Base-by-base conservation (phyloP, 2,329 filamentous ascomycete species). In the Aspergillus brunneoviolaceus region DNA sequence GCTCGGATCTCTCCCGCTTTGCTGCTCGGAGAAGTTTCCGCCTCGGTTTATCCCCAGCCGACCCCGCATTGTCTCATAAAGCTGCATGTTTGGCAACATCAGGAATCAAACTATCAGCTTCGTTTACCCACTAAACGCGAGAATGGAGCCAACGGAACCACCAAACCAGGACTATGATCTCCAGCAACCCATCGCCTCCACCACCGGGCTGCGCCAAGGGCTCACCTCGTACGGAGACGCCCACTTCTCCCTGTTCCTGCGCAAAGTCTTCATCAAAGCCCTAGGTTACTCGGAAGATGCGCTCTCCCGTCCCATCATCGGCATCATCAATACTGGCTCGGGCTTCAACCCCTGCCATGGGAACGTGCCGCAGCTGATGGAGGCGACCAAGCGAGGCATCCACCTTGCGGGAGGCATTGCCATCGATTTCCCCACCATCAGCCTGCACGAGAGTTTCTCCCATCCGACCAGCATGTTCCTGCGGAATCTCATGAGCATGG, bases 251-350 rank as follows among this genome's bases (percentile, higher is more conserved):
- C 81, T 91, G 1, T 91, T 91, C 69, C 80, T 91, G 0, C 83
- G 89, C 25, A 91, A 91, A 69, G 88, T 87, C 23, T 91, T 91
- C 74, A 91, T 91, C 78, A 91, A 91, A 73, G 88, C 88, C 0
- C 80, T 90, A 1, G 89, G 89, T 0, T 91, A 90, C 72, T 86
- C 84, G 60, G 88, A 91, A 64, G 87, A 89, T 68, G 85, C 89
- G 0, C 82, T 91, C 0, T 86, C 86, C 0, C 77, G 87, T 1
- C 89, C 89, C 2, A 89, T 91, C 57, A 80, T 91, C 16, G 89
- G 89, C 52, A 87, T 91, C 60, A 84, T 89, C 71, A 90, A 91
- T 73, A 91, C 89, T 0, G 85, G 84, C 67, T 90, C 88, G 0
- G 82, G 84, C 62, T 89, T 91, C 78, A 92, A 91, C 69, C 87